Base-by-base conservation (phyloP, 805 yeast species). In the Candida quercuum region DNA sequence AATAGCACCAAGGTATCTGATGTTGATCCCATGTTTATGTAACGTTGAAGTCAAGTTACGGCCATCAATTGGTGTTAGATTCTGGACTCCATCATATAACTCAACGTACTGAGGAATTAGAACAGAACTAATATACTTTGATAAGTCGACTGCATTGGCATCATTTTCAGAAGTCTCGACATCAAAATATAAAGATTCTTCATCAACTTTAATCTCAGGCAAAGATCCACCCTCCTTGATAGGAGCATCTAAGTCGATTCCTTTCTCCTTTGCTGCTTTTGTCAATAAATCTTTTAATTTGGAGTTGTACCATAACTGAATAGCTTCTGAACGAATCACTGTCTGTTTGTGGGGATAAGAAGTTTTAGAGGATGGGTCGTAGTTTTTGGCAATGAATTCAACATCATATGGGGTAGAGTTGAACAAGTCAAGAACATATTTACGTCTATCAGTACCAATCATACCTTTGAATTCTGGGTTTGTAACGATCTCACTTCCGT, bases 391-490 rank as follows among this genome's bases (percentile, higher is more conserved):
- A 38, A 76, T 71, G 54, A 89, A 89, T 41, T 72, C 76, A 40
- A 88, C 70, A 63, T 91, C 99, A 36, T 83, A 66, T 26, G 97
- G 98, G 13, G 94, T 75, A 13, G 89, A 68, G 52, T 93, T 76
- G 67, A 79, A 85, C 46, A 91, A 68, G 54, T 93, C 98, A 52
- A 91, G 73, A 46, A 88, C 66, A 56, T 91, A 93, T 43, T 77
- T 74, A 50, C 97, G 77, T 28, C 84, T 84, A 57, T 91, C 98
- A 40, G 81, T 73, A 36, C 98, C 97, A 26, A 66, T 61, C 55
- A 89, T 72, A 49, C 96, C 97, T 63, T 91, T 91, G 19, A 87
- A 75, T 46, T 84, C 89, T 37, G 80, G 71, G 3, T 95, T 81
- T 6, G 88, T 76, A 22, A 72, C 74, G 31, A 86, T 63, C 36